Conservation (phyloP, 306 rosid genomes). For the Senna siamea region DNA sequence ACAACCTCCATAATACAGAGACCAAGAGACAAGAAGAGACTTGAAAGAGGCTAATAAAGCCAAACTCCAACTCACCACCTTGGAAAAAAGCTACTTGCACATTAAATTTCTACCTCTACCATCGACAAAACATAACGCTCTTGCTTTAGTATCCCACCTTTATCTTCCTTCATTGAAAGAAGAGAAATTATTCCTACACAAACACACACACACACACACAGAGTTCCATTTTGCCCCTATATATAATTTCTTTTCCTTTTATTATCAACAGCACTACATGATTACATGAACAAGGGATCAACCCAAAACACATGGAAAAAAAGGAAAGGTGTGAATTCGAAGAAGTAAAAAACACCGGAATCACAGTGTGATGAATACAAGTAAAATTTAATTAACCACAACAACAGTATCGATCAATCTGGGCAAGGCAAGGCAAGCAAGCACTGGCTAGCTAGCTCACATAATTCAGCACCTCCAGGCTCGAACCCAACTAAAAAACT, state of each 20-base stretch:
- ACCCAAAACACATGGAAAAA: not conserved
- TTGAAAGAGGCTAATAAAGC: constrained; percentile 26
- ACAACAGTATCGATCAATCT: no score
- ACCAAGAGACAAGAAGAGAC: constrained; percentile 22
- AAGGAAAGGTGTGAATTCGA: no score
- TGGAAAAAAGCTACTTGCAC: constrained; percentile 16
- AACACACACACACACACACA: no score
- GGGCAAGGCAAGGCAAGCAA: no score
- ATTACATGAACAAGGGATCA: not conserved
- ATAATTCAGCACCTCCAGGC: not conserved
- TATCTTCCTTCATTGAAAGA: constrained; percentile 50
- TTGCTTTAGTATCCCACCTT: no score
- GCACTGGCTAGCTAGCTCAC: constrained; percentile 3
- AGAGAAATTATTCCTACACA: constrained; percentile 30
- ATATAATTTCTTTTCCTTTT: not conserved
- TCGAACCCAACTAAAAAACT: not conserved
- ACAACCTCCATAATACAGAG: constrained; percentile 14
- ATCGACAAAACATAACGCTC: constrained; percentile 46
- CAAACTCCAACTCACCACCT: constrained; percentile 39
- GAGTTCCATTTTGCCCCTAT: not conserved
- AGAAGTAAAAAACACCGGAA: not conserved
- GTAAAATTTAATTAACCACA: not conserved
- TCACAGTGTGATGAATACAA: not conserved
- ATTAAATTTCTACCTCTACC: constrained; percentile 30
- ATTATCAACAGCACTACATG: constrained; percentile 9